A percentile compares a stretch with the other conserved stretches of the same genome.
phyloP scores from a whole-genome alignment of 495 filamentous ascomycete species.

The Aspergillus diversus region DNA sequence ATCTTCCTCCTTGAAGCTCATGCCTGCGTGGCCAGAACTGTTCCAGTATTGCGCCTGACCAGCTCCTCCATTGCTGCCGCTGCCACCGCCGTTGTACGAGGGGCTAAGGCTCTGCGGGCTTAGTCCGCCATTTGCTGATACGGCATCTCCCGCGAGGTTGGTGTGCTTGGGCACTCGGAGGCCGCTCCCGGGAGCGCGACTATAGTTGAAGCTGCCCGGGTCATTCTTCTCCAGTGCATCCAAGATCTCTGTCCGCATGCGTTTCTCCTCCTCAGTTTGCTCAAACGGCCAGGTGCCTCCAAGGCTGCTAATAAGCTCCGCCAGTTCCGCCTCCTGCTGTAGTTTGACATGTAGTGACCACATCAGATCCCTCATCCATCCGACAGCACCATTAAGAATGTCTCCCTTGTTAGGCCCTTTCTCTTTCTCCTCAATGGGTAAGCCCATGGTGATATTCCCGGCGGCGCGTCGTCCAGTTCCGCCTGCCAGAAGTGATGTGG shows the following conservation, averaged over 20 bases:
- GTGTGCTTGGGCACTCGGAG: slow-evolving; percentile 92
- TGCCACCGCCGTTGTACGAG: slow-evolving; percentile 62
- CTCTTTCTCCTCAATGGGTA: slow-evolving; percentile 95
- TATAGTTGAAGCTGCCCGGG: slow-evolving; percentile 73
- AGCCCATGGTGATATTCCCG: slow-evolving; percentile 86
- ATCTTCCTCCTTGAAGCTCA: slow-evolving; percentile 90
- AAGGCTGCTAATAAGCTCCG: slow-evolving; percentile 68
- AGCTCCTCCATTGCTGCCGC: slow-evolving; percentile 55
- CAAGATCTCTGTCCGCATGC: slow-evolving; percentile 90
- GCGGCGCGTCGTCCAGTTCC: slow-evolving; percentile 81
- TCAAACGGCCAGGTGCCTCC: slow-evolving; percentile 80
- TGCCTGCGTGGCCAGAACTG: slow-evolving; percentile 65
- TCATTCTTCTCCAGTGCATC: slow-evolving; percentile 82
- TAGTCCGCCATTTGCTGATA: slow-evolving; percentile 53
- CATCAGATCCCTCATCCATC: slow-evolving; percentile 97
- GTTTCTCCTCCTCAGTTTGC: slow-evolving; percentile 86
- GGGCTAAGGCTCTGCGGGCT: slow-evolving; percentile 73
- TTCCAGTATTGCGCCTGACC: slow-evolving; percentile 70
- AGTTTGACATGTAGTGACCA: slow-evolving; percentile 88
- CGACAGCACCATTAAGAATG: slow-evolving; percentile 94
- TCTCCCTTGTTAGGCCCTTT: slow-evolving; percentile 99
- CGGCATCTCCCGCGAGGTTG: slow-evolving; percentile 80
- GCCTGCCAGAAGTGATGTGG: slow-evolving; percentile 85
- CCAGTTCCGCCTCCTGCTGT: slow-evolving; percentile 83
- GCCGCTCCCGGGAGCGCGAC: slow-evolving; percentile 79